phyloP scores from a whole-genome alignment of 345 rosid genomes.

The Rhizophora mangle region DNA sequence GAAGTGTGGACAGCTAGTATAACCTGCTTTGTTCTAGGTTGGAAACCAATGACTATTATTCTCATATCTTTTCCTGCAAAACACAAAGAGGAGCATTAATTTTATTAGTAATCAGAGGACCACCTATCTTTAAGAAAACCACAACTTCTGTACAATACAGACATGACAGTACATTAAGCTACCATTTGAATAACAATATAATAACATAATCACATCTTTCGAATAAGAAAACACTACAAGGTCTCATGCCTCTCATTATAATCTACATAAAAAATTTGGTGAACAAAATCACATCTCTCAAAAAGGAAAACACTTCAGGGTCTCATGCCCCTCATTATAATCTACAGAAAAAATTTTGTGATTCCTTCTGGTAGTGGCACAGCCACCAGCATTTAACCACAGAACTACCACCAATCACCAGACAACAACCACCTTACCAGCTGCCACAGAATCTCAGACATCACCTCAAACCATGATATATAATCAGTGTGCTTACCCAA shows the following conservation, averaged over 20 bases:
- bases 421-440: too few relatives aligned
- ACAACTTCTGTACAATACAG: neutral
- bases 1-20: constrained; percentile 10
- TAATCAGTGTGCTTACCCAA: neutral
- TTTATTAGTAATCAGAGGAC: neutral
- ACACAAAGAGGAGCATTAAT: constrained; percentile 10
- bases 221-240: neutral
- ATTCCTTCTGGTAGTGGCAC: too few relatives aligned
- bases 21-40: constrained; percentile 85
- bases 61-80: constrained; percentile 96
- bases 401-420: too few relatives aligned
- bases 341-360: too few relatives aligned
- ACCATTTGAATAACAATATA: neutral
- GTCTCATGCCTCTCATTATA: neutral
- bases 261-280: too few relatives aligned
- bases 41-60: constrained; percentile 87
- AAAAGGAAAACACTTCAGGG: too few relatives aligned
- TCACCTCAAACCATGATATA: neutral
- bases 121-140: neutral
- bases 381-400: too few relatives aligned
- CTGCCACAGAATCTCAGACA: neutral
- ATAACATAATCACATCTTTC: neutral
- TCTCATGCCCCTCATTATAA: too few relatives aligned
- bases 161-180: neutral
- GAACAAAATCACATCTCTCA: too few relatives aligned